Conservation (phyloP, 306 rosid species). For the Castanea mollissima region DNA sequence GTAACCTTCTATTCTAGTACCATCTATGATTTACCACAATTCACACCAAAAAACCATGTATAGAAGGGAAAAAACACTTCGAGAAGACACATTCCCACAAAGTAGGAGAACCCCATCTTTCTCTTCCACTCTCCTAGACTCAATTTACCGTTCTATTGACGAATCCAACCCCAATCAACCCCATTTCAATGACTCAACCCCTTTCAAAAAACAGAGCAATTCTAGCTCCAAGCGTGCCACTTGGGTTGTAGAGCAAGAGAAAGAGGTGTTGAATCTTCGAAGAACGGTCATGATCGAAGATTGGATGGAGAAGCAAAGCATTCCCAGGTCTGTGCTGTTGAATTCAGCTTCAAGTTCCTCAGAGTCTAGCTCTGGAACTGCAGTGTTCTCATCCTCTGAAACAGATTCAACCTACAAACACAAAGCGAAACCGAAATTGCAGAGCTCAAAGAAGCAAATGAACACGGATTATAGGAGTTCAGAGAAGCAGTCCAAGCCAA, state of each 20-base stretch:
- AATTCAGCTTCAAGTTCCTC: slow-evolving; percentile 58
- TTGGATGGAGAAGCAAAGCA: slow-evolving; percentile 55
- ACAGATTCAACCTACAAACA: slow-evolving; percentile 43
- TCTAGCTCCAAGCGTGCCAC: background rate
- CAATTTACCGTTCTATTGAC: slow-evolving; percentile 60
- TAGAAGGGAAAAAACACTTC: slow-evolving; percentile 24
- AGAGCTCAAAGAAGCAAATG: slow-evolving; percentile 12
- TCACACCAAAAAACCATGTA: slow-evolving; percentile 26
- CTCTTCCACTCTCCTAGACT: slow-evolving; percentile 60
- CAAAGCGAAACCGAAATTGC: slow-evolving; percentile 27
- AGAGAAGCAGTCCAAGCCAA: slow-evolving; percentile 23
- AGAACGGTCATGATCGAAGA: slow-evolving; percentile 55
- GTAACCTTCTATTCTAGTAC: background rate
- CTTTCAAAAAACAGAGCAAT: slow-evolving; percentile 27
- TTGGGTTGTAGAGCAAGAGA: slow-evolving; percentile 2
- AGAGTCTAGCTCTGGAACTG: slow-evolving; percentile 54
- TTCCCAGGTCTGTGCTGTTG: slow-evolving; percentile 33
- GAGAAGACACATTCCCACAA: slow-evolving; percentile 36
- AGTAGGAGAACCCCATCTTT: slow-evolving; percentile 70
- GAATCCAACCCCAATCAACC: slow-evolving; percentile 37
- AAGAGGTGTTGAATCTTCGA: slow-evolving; percentile 36
- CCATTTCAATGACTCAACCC: slow-evolving; percentile 14
- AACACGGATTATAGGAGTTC: slow-evolving; percentile 10
- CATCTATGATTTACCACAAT: too few species aligned
- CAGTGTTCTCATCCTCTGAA: slow-evolving; percentile 62